These are phyloP conservation scores for Neurospora discreta DNA, from an alignment of 495 filamentous ascomycete species.

Conservation along the genomic window DNA sequence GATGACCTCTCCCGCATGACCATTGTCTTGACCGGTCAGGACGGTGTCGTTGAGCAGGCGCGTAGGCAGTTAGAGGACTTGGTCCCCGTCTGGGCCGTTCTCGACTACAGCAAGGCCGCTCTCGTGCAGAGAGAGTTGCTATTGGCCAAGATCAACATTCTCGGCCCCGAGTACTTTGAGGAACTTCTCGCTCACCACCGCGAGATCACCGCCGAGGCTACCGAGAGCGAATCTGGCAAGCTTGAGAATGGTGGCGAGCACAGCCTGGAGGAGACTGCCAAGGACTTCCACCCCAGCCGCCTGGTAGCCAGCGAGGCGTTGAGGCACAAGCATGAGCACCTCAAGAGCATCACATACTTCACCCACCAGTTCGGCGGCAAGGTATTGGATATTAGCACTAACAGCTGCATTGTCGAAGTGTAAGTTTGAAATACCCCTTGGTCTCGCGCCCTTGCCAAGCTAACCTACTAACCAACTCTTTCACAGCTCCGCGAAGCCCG, in stretches of 20 bases:
- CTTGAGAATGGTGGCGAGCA: slow-evolving; percentile 19
- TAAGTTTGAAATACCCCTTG: slow-evolving; percentile 37
- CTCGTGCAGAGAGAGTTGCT: slow-evolving; percentile 94
- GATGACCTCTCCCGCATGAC: slow-evolving; percentile 97
- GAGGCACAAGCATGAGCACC: slow-evolving; percentile 92
- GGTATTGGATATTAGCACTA: slow-evolving; percentile 92
- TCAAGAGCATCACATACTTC: slow-evolving; percentile 87
- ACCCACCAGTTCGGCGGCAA: slow-evolving; percentile 97
- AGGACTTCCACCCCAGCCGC: slow-evolving; percentile 77
- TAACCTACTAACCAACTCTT: slow-evolving; percentile 1
- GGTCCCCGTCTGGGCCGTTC: slow-evolving; percentile 94
- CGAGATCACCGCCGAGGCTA: slow-evolving; percentile 41
- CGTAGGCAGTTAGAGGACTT: slow-evolving; percentile 91
- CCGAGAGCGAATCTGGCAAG: slow-evolving; percentile 1
- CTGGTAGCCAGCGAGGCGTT: slow-evolving; percentile 78
- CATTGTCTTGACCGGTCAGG: slow-evolving; percentile 89
- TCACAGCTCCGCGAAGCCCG: slow-evolving; percentile 77
- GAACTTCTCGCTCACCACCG: slow-evolving; percentile 91
- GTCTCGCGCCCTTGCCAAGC: not conserved
- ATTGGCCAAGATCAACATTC: slow-evolving; percentile 90
- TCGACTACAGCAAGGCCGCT: slow-evolving; percentile 87
- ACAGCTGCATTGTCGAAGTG: slow-evolving; percentile 97
- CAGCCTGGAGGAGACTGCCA: slow-evolving; percentile 29
- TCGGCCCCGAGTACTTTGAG: slow-evolving; percentile 96
- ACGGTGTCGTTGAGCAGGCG: slow-evolving; percentile 96